Conservation (phyloP, 345 rosid species). For the Kernera saxatilis region DNA sequence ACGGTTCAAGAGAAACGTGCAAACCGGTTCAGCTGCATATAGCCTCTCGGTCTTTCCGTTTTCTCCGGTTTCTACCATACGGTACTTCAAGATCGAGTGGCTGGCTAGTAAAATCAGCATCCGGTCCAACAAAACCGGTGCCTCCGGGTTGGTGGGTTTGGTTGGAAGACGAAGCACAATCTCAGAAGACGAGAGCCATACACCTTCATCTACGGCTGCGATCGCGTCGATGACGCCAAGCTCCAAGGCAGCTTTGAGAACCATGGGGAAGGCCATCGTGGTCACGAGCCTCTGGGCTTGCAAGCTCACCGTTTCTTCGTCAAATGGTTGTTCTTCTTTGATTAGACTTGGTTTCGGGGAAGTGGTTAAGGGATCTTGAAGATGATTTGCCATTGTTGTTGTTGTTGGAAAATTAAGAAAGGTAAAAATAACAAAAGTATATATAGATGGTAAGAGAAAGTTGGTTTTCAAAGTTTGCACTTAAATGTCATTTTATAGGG, state of each 20-base stretch:
- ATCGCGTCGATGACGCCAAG: constrained; percentile 42
- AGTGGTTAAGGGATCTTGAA: not conserved
- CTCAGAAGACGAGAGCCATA: constrained; percentile 36
- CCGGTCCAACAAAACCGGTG: constrained; percentile 42
- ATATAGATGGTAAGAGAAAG: not conserved
- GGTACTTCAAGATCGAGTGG: constrained; percentile 34
- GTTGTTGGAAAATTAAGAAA: not conserved
- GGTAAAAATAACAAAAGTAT: not conserved
- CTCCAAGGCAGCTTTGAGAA: constrained; percentile 37
- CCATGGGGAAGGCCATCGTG: constrained; percentile 33
- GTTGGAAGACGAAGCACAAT: constrained; percentile 26
- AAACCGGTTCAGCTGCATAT: constrained; percentile 10
- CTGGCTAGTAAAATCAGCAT: constrained; percentile 39
- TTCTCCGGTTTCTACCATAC: not conserved
- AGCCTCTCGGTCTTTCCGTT: not conserved
- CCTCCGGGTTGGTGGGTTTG: constrained; percentile 29
- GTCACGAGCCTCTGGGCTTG: not conserved
- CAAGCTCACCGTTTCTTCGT: not conserved
- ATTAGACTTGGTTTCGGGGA: not conserved
- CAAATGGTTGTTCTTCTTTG: not conserved
- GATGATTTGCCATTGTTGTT: not conserved
- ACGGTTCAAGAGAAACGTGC: not conserved
- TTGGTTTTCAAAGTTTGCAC: not conserved
- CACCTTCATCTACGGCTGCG: constrained; percentile 19
- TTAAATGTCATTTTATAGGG: too few relatives aligned